A percentile compares a stretch with the other conserved stretches of the same genome.
phyloP scores from a whole-genome alignment of 1,284 basidiomycete genomes.

The Sanghuangporus sanghuang region DNA sequence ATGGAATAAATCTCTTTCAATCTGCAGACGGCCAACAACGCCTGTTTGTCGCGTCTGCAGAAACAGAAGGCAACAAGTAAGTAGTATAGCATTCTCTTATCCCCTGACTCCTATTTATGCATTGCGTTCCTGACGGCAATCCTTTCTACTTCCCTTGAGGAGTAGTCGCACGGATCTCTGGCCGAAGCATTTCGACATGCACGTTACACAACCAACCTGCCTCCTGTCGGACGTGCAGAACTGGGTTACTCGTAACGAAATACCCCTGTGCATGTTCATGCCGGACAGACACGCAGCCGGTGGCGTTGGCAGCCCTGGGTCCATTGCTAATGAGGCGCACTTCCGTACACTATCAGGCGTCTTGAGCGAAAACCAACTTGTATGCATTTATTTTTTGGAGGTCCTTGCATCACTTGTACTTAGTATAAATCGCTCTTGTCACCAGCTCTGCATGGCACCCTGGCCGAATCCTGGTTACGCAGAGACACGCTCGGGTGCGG shows the following conservation, averaged over 20 bases:
- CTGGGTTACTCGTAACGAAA: conserved; percentile 41
- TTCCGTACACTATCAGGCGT: conserved; percentile 50
- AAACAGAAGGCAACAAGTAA: conserved; percentile 63
- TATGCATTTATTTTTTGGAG: conserved; percentile 26
- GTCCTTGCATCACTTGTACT: conserved; percentile 2
- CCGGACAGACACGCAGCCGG: conserved; percentile 50
- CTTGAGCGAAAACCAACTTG: conserved; percentile 47
- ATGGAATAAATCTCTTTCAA: conserved; percentile 34
- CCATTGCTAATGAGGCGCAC: conserved; percentile 36
- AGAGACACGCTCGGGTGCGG: conserved; percentile 42
- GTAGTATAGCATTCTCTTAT: background rate
- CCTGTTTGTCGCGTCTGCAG: conserved; percentile 53
- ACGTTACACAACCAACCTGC: conserved; percentile 37
- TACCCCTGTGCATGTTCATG: conserved; percentile 57
- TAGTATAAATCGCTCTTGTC: background rate
- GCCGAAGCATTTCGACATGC: conserved; percentile 47
- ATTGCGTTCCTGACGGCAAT: background rate
- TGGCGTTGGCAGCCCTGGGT: conserved; percentile 19
- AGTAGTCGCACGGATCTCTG: conserved; percentile 36
- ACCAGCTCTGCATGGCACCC: conserved; percentile 49
- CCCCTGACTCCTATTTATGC: background rate
- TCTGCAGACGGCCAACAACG: conserved; percentile 43
- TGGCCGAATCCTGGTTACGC: conserved; percentile 34
- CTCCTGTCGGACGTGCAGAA: conserved; percentile 42
- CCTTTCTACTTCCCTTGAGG: conserved; percentile 19